Evolutionary conservation across 2,329 filamentous ascomycete species (phyloP).

Genomic region (Exophiala calicioides): DNA sequence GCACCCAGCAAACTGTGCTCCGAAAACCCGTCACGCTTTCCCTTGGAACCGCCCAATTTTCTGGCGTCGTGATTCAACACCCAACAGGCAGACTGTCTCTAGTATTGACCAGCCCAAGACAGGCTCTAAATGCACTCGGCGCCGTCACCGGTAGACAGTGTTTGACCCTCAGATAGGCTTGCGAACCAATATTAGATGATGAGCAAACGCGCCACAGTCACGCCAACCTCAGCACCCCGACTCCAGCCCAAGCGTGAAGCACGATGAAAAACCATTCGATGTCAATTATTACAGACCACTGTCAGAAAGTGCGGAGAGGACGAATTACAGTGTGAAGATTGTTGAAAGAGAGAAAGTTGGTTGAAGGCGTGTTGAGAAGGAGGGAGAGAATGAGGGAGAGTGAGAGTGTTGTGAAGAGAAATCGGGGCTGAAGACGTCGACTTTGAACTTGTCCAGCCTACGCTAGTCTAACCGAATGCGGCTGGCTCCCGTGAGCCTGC

Average conservation of each 20-base stretch:
- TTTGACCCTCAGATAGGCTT: slow-evolving; percentile 18
- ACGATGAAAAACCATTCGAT: slow-evolving; percentile 27
- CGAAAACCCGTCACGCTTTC: too few species aligned
- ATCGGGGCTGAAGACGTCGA: slow-evolving; percentile 12
- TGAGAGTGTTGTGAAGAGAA: slow-evolving; percentile 15
- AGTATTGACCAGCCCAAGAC: slow-evolving; percentile 23
- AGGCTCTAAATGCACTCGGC: slow-evolving; percentile 23
- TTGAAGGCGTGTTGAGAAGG: too few species aligned
- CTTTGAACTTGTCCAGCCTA: slow-evolving; percentile 5
- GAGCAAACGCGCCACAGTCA: slow-evolving; percentile 30
- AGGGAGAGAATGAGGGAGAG: slow-evolving; percentile 11
- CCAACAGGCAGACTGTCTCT: slow-evolving; percentile 11
- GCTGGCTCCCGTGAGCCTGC: neutral
- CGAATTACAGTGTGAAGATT: slow-evolving; percentile 24
- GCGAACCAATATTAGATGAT: slow-evolving; percentile 26
- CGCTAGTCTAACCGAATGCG: slow-evolving; percentile 1
- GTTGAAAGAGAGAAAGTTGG: slow-evolving; percentile 1
- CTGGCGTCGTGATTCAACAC: too few species aligned
- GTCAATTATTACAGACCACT: slow-evolving; percentile 29
- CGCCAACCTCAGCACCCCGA: slow-evolving; percentile 29
- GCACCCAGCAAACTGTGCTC: too few species aligned
- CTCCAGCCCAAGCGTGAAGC: slow-evolving; percentile 29
- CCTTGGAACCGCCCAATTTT: too few species aligned
- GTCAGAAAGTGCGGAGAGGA: slow-evolving; percentile 16
- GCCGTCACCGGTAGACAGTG: slow-evolving; percentile 19